Conservation (phyloP, 495 filamentous ascomycete species). For the Parachaetomium inaequale region DNA sequence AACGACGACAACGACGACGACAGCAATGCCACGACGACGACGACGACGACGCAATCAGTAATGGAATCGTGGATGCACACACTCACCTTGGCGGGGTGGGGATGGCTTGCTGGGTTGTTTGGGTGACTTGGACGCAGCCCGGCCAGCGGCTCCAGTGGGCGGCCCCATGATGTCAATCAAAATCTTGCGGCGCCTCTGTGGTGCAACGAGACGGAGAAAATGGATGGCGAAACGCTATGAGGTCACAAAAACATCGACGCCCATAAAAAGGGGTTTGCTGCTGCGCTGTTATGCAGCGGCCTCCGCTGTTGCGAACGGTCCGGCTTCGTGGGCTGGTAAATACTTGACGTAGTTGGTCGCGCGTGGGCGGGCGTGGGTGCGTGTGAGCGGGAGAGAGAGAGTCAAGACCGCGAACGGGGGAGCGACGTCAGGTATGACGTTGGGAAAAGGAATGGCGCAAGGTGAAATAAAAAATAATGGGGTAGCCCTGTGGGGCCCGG, state of each 20-base stretch:
- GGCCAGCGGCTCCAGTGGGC: slow-evolving; percentile 33
- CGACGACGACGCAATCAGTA: slow-evolving; percentile 1
- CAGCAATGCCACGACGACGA: slow-evolving; percentile 3
- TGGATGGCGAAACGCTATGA: slow-evolving; percentile 16
- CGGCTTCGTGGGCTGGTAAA: slow-evolving; percentile 20
- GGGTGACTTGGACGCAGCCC: slow-evolving; percentile 38
- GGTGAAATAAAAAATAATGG: slow-evolving; percentile 34
- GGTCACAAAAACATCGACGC: slow-evolving; percentile 25
- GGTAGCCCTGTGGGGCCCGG: slow-evolving; percentile 13
- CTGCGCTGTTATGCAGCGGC: slow-evolving; percentile 31
- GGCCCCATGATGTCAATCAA: slow-evolving; percentile 43
- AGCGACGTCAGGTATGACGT: slow-evolving; percentile 43
- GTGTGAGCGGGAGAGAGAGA: slow-evolving; percentile 29
- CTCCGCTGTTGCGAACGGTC: slow-evolving; percentile 7
- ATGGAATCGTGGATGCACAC: slow-evolving; percentile 2
- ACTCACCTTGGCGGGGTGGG: slow-evolving; percentile 37
- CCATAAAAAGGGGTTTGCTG: slow-evolving; percentile 26
- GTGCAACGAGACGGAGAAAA: slow-evolving; percentile 20
- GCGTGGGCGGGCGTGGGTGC: slow-evolving; percentile 7
- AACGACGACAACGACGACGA: neutral
- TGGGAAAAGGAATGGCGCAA: slow-evolving; percentile 37
- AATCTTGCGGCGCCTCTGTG: slow-evolving; percentile 27
- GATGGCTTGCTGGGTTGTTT: slow-evolving; percentile 34
- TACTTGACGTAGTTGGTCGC: slow-evolving; percentile 29
- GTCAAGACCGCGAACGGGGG: slow-evolving; percentile 29